Base-by-base conservation (phyloP, 2,329 filamentous ascomycete species). In the Diaporthe amygdali region DNA sequence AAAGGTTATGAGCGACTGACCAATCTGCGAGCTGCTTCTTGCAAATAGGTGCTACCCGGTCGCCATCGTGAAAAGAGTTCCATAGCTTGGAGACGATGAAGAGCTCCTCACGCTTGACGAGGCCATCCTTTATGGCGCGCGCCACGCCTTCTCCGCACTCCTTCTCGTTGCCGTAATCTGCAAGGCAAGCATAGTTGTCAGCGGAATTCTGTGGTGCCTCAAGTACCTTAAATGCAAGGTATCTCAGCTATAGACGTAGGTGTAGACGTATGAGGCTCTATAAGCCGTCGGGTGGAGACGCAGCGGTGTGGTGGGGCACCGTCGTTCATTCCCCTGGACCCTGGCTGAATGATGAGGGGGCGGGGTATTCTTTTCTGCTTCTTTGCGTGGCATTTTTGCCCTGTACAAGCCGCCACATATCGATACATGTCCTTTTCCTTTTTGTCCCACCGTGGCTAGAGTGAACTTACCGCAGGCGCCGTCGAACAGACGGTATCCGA, bases 1-100 rank as follows among this genome's bases (percentile, higher is more conserved):
- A 2, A 12, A 39, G 15, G 20, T 39, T 15, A 12, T 14, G 4
- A 14, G 44, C 39, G 10, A 54, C 49, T 6, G 25, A 67, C 91
- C 93, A 96, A 86, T 96, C 93, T 75, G 90, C 88, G 73, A 95
- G 90, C 84, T 95, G 93, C 79, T 91, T 92, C 82, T 90, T 90
- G 82, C 86, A 88, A 79, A 96, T 94, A 71, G 91, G 91, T 83
- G 92, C 90, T 74, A 96, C 93, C 76, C 89, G 88, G 76, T 96
- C 91, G 76, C 87, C 87, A 78, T 96, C 92, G 86, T 97, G 94
- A 89, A 95, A 97, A 75, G 91, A 92, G 86, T 96, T 95, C 94
- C 95, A 97, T 71, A 97, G 92, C 87, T 97, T 97, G 83, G 92
- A 94, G 75, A 95, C 93, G 79, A 97, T 91, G 89, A 97, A 97